Evolutionary conservation across 805 yeast genomes (phyloP).

Genomic region (Torulaspora gathmanii): DNA sequence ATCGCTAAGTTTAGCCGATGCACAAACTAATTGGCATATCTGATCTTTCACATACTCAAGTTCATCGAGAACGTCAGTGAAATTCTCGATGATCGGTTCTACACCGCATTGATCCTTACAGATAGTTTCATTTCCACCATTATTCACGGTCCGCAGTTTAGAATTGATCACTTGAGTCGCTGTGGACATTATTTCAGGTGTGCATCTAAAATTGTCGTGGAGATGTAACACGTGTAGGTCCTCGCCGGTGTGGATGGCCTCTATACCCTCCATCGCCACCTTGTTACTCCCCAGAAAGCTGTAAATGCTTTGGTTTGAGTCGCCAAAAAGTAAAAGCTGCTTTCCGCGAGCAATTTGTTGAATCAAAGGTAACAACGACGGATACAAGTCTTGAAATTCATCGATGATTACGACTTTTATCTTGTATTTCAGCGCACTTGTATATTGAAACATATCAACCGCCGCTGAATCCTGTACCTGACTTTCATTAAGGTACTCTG

Average conservation of each 20-base stretch:
- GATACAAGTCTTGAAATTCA: slow-evolving; percentile 69
- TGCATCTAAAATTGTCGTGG: slow-evolving; percentile 54
- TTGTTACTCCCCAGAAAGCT: slow-evolving; percentile 56
- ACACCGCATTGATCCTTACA: slow-evolving; percentile 19
- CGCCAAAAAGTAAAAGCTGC: slow-evolving; percentile 67
- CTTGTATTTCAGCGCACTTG: slow-evolving; percentile 13
- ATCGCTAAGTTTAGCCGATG: slow-evolving; percentile 35
- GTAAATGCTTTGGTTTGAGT: slow-evolving; percentile 65
- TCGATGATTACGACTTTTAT: slow-evolving; percentile 53
- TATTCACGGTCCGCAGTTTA: background rate
- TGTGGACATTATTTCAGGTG: slow-evolving; percentile 50
- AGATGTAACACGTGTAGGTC: slow-evolving; percentile 36
- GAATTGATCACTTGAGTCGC: slow-evolving; percentile 33
- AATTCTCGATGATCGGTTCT: slow-evolving; percentile 14
- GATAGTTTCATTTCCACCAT: slow-evolving; percentile 6
- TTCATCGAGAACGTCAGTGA: slow-evolving; percentile 19
- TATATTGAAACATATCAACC: slow-evolving; percentile 5
- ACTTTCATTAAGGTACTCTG: slow-evolving; percentile 14
- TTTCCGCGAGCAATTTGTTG: slow-evolving; percentile 37
- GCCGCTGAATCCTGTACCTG: background rate
- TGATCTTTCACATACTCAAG: slow-evolving; percentile 23
- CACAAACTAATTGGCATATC: slow-evolving; percentile 23
- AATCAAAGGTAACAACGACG: slow-evolving; percentile 45
- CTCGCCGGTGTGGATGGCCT: slow-evolving; percentile 12
- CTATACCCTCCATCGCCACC: slow-evolving; percentile 29